Base-by-base conservation (phyloP, 768 basidiomycete species). In the Trametes punicea region DNA sequence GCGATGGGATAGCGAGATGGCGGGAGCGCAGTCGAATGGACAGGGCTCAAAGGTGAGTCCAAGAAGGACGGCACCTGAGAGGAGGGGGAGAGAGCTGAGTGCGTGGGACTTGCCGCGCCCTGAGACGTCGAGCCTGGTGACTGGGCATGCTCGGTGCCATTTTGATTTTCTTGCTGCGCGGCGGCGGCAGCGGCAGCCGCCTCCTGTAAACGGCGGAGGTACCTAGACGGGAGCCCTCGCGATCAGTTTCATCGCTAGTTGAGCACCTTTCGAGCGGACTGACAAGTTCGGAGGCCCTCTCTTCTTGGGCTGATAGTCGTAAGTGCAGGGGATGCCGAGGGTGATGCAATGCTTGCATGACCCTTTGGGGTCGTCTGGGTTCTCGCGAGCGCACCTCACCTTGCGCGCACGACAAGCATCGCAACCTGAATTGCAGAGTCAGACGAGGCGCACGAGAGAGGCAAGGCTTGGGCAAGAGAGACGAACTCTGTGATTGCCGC, bases 271-370 rank as follows among this genome's bases (percentile, higher is more conserved):
- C 15, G 15, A 25, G 34, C 41, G 26, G n/a, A 67, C 84, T 71
- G 71, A 95, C 89, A 93, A 77, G 70, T 95, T 95, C 2, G 93
- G 93, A 3, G 93, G 93, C 0, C 93, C 93, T 53, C 93, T 77
- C 71, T 95, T 95, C 77, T 93, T 93, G 18, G 93, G 93, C 68
- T 90, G 88, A 69, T 95, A 95, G 67, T 92, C 88, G 63, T 94
- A 96, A 1, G 89, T 93, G 70, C 93, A 94, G 5, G 84, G 81
- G 46, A 93, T 88, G 18, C 84, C 87, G 46, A 94, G 82, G 0
- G 87, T 80, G 62, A 87, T 77, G 69, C 91, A 94, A 67, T 93
- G 91, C 68, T 90, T 93, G 87, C 91, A 93, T 7, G 87, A 78
- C 61, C 83, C 83, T 70, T 85, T 87, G 9, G 81, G 75, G 66